A percentile compares a stretch with the other conserved stretches of the same genome.
phyloP scores from a whole-genome alignment of 2,329 filamentous ascomycete species.

The Diaporthe batatas region DNA sequence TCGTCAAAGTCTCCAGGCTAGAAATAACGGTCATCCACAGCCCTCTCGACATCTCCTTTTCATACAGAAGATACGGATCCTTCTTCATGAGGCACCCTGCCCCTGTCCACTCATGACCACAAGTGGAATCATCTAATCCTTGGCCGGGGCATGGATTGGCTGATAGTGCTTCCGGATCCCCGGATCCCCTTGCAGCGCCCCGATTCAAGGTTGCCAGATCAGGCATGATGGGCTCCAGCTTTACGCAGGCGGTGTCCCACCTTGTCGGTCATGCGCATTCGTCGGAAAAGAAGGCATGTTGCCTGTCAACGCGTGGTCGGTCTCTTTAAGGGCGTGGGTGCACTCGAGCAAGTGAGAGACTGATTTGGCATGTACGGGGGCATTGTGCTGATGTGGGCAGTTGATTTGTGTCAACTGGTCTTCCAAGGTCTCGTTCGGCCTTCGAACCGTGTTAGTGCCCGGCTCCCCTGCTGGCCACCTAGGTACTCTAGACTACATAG shows the following conservation, averaged over 20 bases:
- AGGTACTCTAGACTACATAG: too few species aligned
- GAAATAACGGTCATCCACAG: background rate
- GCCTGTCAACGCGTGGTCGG: background rate
- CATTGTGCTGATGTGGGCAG: background rate
- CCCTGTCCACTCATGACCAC: background rate
- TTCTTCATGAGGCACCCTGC: background rate
- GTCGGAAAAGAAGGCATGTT: background rate
- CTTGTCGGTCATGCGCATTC: background rate
- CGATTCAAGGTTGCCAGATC: background rate
- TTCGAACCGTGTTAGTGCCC: too few species aligned
- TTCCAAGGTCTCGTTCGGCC: too few species aligned
- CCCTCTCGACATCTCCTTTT: background rate
- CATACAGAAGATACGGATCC: background rate
- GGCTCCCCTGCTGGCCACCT: background rate
- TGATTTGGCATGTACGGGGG: background rate
- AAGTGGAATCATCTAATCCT: background rate
- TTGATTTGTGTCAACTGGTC: too few species aligned
- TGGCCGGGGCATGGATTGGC: background rate
- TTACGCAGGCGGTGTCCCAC: background rate
- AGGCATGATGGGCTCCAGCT: background rate
- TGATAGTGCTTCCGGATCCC: background rate
- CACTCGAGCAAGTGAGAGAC: background rate
- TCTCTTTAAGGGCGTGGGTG: background rate
- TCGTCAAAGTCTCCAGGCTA: background rate
- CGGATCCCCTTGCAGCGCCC: background rate